Percentiles rank a stretch among this genome's conserved stretches.
Evolutionary conservation across 2,329 filamentous ascomycete species (phyloP).

Genomic region (Cordyceps javanica): DNA sequence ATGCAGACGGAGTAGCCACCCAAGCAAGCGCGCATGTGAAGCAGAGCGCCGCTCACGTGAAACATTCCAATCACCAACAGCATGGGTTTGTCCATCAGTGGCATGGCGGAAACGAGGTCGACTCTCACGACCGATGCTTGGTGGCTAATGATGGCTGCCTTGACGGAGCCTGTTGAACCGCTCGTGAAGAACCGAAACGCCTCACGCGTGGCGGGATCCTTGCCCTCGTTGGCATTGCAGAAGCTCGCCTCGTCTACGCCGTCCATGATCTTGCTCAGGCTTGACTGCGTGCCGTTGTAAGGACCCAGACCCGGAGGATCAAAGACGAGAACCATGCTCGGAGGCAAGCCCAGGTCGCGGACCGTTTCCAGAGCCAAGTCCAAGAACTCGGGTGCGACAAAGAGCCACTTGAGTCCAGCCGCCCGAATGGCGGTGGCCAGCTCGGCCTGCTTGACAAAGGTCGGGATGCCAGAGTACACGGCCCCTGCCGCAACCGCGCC

Average conservation of each 20-base stretch:
- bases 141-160: conserved; percentile 3
- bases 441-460: conserved; percentile 10
- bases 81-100: neutral
- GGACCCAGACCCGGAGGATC: neutral
- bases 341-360: neutral
- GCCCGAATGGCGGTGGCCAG: conserved; percentile 2
- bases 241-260: neutral
- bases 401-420: conserved; percentile 4
- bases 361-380: neutral
- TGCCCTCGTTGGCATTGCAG: conserved; percentile 2
- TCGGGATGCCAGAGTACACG: conserved; percentile 3
- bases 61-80: conserved; percentile 3
- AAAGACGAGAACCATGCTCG: neutral
- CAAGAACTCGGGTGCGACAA: conserved; percentile 2
- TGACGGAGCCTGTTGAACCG: conserved; percentile 4
- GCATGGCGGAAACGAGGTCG: neutral
- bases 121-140: neutral
- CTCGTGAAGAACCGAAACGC: conserved; percentile 8
- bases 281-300: neutral
- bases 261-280: neutral
- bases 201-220: neutral
- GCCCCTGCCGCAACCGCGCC: conserved; percentile 1
- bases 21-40: neutral
- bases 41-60: neutral
- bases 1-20: neutral